phyloP scores from a whole-genome alignment of 352 stramenopile species.

The Thalassiosira hispida region DNA sequence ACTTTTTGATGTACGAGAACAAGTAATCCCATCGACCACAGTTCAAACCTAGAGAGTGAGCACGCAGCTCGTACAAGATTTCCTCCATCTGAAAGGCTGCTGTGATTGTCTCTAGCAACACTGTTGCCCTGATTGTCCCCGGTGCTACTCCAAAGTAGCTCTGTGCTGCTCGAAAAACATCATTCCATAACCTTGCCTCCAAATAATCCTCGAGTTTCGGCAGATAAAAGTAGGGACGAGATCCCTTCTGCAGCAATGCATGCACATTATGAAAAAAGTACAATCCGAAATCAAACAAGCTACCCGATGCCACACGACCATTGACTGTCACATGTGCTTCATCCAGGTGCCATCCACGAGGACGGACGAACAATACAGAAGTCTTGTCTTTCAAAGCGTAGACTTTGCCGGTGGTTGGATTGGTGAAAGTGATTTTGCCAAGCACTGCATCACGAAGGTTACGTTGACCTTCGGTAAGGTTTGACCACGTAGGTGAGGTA shows the following conservation, averaged over 20 bases:
- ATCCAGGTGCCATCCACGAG: constrained; percentile 93
- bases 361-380: constrained; percentile 91
- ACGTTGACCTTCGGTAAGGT: constrained; percentile 91
- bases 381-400: constrained; percentile 82
- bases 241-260: constrained; percentile 88
- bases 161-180: constrained; percentile 94
- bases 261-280: constrained; percentile 97
- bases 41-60: constrained; percentile 96
- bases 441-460: constrained; percentile 93
- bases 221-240: constrained; percentile 94
- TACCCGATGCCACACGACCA: constrained; percentile 90
- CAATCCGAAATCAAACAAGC: constrained; percentile 95
- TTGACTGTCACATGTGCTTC: constrained; percentile 94
- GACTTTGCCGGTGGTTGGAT: constrained; percentile 76
- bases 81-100: constrained; percentile 98
- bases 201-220: constrained; percentile 95
- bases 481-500: constrained; percentile 92
- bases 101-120: constrained; percentile 96
- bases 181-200: constrained; percentile 95
- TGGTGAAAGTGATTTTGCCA: constrained; percentile 89
- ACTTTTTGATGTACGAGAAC: constrained; percentile 96
- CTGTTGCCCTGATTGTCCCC: constrained; percentile 91
- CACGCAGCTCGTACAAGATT: constrained; percentile 93
- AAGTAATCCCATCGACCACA: constrained; percentile 97
- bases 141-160: constrained; percentile 90